These are phyloP conservation scores for Pseudozyma pruni DNA, from an alignment of 1,284 basidiomycete species.

Conservation along the genomic window DNA sequence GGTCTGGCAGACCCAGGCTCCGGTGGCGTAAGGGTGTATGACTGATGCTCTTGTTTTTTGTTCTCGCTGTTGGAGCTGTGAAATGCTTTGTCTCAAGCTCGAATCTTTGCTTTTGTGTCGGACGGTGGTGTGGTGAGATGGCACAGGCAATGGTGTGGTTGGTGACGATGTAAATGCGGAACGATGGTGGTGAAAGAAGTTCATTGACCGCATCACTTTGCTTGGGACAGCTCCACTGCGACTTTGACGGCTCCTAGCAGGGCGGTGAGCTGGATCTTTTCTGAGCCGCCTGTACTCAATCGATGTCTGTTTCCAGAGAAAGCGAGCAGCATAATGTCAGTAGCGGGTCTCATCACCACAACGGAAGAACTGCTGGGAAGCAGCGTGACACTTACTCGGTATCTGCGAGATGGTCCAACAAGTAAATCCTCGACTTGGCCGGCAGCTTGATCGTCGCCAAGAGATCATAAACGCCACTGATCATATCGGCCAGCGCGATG, in stretches of 20 bases:
- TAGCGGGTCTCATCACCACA: background rate
- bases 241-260: constrained; percentile 93
- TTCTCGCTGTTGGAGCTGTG: background rate
- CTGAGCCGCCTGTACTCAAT: constrained; percentile 88
- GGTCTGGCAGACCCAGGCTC: constrained; percentile 45
- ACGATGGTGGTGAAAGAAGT: background rate
- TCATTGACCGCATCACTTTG: background rate
- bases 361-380: background rate
- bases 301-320: constrained; percentile 77
- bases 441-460: constrained; percentile 87
- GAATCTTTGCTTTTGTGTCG: background rate
- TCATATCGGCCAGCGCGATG: constrained; percentile 91
- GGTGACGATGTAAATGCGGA: background rate
- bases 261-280: constrained; percentile 93
- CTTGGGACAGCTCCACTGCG: constrained; percentile 76
- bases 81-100: background rate
- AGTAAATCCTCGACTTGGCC: constrained; percentile 84
- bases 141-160: background rate
- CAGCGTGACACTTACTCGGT: constrained; percentile 76
- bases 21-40: constrained; percentile 5
- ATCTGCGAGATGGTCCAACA: constrained; percentile 86
- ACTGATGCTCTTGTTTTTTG: background rate
- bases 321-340: background rate
- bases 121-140: background rate
- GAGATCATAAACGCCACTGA: constrained; percentile 92